phyloP scores from a whole-genome alignment of 1,284 basidiomycete species.

The Apiotrichum sp. region DNA sequence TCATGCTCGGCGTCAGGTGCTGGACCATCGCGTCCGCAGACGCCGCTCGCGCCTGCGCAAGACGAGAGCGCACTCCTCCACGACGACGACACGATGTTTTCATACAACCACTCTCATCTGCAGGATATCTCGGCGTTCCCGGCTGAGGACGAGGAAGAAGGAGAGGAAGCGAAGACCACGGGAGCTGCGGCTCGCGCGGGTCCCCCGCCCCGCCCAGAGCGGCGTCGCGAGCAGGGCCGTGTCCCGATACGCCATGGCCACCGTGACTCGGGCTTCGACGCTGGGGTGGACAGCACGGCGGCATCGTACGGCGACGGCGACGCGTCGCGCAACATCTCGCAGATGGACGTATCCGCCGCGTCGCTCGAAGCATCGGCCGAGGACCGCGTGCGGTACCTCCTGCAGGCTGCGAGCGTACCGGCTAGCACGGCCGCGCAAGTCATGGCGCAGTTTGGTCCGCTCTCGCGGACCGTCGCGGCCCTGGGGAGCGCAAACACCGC shows the following conservation, averaged over 20 bases:
- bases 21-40: too few species aligned
- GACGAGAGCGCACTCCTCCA: not conserved
- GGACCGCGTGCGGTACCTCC: not conserved
- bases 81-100: not conserved
- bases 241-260: too few species aligned
- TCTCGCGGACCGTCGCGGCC: not conserved
- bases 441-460: not conserved
- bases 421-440: not conserved
- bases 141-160: too few species aligned
- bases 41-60: not conserved
- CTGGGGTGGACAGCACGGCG: not conserved
- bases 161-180: too few species aligned
- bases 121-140: not conserved
- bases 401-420: not conserved
- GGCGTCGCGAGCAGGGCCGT: too few species aligned
- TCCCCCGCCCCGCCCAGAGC: too few species aligned
- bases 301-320: not conserved
- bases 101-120: not conserved
- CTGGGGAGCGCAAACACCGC: not conserved
- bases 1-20: too few species aligned
- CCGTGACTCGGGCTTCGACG: not conserved
- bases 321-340: not conserved
- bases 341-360: not conserved
- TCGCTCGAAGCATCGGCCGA: not conserved
- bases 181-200: too few species aligned